These are phyloP conservation scores for Pilaira anomala DNA, from an alignment of 192 early-diverging fungal species.

Conservation along the genomic window DNA sequence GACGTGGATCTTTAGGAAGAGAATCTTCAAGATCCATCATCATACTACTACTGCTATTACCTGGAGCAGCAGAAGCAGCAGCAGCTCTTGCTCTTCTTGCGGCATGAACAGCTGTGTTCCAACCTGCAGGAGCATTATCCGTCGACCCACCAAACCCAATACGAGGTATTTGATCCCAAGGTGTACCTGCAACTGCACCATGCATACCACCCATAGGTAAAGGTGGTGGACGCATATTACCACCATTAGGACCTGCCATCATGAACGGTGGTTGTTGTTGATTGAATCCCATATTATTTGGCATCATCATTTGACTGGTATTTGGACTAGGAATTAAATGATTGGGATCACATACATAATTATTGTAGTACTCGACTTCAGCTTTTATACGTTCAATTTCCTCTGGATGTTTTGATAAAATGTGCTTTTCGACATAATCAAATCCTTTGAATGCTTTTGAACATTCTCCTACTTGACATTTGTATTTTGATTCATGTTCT, in stretches of 20 bases:
- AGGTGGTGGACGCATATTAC: slow-evolving; percentile 27
- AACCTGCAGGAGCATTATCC: neutral
- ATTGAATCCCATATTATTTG: neutral
- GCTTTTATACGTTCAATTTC: slow-evolving; percentile 57
- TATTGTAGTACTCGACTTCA: slow-evolving; percentile 82
- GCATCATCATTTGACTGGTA: neutral
- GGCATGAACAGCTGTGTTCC: neutral
- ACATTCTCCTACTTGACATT: slow-evolving; percentile 76
- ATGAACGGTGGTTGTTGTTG: slow-evolving; percentile 16
- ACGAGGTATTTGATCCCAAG: slow-evolving; percentile 57
- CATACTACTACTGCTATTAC: neutral
- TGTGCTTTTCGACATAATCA: slow-evolving; percentile 94
- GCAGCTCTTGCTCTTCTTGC: neutral
- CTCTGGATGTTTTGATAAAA: slow-evolving; percentile 84
- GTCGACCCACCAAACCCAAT: slow-evolving; percentile 54
- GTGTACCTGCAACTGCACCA: slow-evolving; percentile 44
- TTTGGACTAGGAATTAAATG: slow-evolving; percentile 52
- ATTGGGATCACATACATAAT: slow-evolving; percentile 84
- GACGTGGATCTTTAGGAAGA: slow-evolving; percentile 61
- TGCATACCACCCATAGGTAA: slow-evolving; percentile 15
- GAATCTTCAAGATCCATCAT: slow-evolving; percentile 27
- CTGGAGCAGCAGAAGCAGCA: neutral
- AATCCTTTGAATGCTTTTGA: slow-evolving; percentile 92
- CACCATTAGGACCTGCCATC: slow-evolving; percentile 16
- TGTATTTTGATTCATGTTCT: slow-evolving; percentile 80